phyloP scores from a whole-genome alignment of 306 rosid species.

The Oemleria cerasiformis region DNA sequence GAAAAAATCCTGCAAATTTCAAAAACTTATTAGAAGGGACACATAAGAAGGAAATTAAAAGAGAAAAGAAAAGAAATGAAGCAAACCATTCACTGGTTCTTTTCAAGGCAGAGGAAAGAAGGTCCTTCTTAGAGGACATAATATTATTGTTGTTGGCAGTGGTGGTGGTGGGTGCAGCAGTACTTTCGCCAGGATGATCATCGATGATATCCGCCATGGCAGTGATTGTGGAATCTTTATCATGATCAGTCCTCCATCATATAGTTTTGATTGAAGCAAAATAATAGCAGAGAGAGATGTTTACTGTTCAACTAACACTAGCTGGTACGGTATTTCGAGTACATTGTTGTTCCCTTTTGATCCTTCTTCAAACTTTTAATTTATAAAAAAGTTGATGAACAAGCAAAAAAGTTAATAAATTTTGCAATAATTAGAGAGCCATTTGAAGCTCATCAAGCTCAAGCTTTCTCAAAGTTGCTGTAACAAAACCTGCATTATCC shows the following conservation, averaged over 20 bases:
- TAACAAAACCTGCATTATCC: constrained; percentile 12
- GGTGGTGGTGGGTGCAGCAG: constrained; percentile 33
- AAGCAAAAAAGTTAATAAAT: constrained; percentile 1
- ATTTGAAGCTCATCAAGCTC: constrained; percentile 12
- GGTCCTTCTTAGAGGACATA: constrained; percentile 66
- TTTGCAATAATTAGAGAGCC: constrained; percentile 26
- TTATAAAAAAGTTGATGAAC: constrained; percentile 18
- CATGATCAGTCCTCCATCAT: constrained; percentile 36
- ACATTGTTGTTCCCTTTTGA: constrained; percentile 32
- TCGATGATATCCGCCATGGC: constrained; percentile 50
- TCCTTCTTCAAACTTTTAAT: constrained; percentile 25
- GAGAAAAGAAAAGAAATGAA: constrained; percentile 10
- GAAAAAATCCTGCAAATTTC: constrained; percentile 80
- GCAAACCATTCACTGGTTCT: constrained; percentile 94
- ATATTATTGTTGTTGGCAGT: constrained; percentile 25
- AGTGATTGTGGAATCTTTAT: constrained; percentile 31
- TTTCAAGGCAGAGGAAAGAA: constrained; percentile 77
- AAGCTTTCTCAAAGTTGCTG: constrained; percentile 30
- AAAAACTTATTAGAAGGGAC: not conserved
- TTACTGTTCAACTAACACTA: not conserved
- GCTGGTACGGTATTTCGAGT: constrained; percentile 28
- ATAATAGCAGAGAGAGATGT: constrained; percentile 14
- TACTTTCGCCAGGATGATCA: constrained; percentile 32
- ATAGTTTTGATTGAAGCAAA: constrained; percentile 20
- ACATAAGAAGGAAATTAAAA: not conserved